These are phyloP conservation scores for Aspergillus sp. DNA, from an alignment of 2,329 filamentous ascomycete species.

Conservation along the genomic window DNA sequence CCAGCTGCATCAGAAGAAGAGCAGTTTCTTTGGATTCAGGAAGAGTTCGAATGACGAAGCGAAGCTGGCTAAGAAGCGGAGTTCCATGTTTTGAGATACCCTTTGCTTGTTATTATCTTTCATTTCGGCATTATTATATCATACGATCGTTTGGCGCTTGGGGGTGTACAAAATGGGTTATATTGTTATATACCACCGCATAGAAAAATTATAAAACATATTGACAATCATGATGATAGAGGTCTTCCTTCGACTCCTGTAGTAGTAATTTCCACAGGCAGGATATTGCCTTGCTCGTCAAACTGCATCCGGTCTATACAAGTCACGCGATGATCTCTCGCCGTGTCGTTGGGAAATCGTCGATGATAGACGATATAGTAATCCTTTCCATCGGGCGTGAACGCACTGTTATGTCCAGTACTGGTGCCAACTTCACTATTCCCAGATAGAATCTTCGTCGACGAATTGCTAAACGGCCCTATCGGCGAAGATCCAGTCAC, in stretches of 20 bases:
- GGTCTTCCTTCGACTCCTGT: constrained; percentile 20
- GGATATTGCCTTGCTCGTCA: constrained; percentile 39
- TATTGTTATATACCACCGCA: too few relatives aligned
- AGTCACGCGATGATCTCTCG: constrained; percentile 43
- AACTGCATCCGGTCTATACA: constrained; percentile 49
- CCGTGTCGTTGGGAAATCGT: constrained; percentile 39
- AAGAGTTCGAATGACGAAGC: constrained; percentile 29
- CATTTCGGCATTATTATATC: neutral
- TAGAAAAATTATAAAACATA: too few relatives aligned
- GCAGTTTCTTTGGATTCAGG: constrained; percentile 42
- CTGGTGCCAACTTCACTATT: constrained; percentile 23
- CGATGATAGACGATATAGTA: constrained; percentile 48
- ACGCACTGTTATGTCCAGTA: constrained; percentile 40
- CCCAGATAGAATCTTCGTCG: constrained; percentile 32
- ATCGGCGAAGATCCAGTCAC: constrained; percentile 36
- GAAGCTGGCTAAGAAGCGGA: constrained; percentile 41
- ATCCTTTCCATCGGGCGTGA: constrained; percentile 34
- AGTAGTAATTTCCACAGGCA: constrained; percentile 36
- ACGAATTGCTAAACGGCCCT: constrained; percentile 38
- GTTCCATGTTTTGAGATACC: constrained; percentile 39
- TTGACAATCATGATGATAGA: neutral
- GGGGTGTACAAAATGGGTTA: too few relatives aligned
- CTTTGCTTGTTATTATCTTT: neutral
- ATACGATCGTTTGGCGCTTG: neutral
- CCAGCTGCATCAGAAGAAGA: constrained; percentile 35